Evolutionary conservation across 768 basidiomycete species (phyloP), one percentile per base, ranked within the genome.

Genomic region (Termitomyces sp.): DNA sequence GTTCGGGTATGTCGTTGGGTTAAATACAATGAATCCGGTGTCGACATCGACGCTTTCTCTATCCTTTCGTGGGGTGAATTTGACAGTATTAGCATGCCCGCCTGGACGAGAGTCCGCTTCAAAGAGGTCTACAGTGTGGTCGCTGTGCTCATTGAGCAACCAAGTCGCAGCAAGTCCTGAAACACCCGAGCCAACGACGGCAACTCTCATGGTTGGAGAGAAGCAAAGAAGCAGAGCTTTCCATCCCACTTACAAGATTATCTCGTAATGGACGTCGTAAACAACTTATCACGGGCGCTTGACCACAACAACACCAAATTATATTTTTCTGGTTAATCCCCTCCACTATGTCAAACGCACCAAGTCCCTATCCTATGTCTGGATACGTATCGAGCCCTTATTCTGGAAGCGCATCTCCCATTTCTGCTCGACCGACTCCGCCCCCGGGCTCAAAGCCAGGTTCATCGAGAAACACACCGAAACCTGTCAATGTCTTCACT

Each of bases 101-200:
- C 89, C 89, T 0, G 84, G 80, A 45, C 86, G 78, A 47, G 68
- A 67, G 50, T 85, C 86, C 3, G 85, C 76, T 66, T 93, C 87
- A 63, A 81, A 91, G 6, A 91, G 71, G 60, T 91, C 85, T 11
- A 89, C 88, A 66, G 86, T 82, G 63, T 89, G 85, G 51, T 84
- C 80, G 49, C 85, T 87, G 64, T 84, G 73, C 63, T 89, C 86
- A 60, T 91, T 90, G 57, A 91, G 73, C 17, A 86, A 75, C 87
- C 89, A 91, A 10, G 85, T 84, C 14, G 87, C 85, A 19, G 78
- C 85, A 3, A 92, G 78, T n/a, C 89, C 89, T 35, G 86, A 84
- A n/a, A 87, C 83, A 8, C 89, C 89, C 44, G 86, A 84, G 5
- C 88, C 90, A 19, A 91, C 79, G 30, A 91, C 83, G 3, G 88